A percentile compares a stretch with the other conserved stretches of the same genome.
phyloP scores from a whole-genome alignment of 495 filamentous ascomycete species.

The Cryomyces antarcticus region DNA sequence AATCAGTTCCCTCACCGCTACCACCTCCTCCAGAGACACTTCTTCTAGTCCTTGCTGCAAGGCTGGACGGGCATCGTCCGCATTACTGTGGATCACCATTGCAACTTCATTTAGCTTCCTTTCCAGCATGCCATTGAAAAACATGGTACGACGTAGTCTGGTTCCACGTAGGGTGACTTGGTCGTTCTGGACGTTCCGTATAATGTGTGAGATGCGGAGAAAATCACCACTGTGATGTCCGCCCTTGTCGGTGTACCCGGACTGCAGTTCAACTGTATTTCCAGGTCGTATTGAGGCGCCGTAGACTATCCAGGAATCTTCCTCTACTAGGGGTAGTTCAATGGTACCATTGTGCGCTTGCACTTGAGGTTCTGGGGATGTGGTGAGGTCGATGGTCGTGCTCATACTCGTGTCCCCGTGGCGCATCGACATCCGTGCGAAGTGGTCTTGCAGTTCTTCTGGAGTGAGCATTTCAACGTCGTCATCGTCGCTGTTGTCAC shows the following conservation, averaged over 20 bases:
- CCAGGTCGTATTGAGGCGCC: too few relatives aligned
- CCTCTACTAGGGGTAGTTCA: too few relatives aligned
- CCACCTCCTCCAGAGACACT: slow-evolving; percentile 17
- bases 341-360: too few relatives aligned
- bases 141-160: slow-evolving; percentile 7
- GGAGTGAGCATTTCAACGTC: slow-evolving; percentile 23
- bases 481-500: slow-evolving; percentile 28
- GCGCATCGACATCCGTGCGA: background rate
- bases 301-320: too few relatives aligned
- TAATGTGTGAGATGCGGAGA: slow-evolving; percentile 8
- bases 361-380: too few relatives aligned
- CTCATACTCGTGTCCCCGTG: too few relatives aligned
- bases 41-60: slow-evolving; percentile 26
- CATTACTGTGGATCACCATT: slow-evolving; percentile 24
- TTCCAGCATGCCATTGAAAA: slow-evolving; percentile 2
- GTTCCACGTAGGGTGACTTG: slow-evolving; percentile 7
- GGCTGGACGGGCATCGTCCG: slow-evolving; percentile 19
- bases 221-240: slow-evolving; percentile 9
- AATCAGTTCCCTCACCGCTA: slow-evolving; percentile 21
- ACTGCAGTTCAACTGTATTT: background rate
- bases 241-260: background rate
- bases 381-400: too few relatives aligned
- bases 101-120: slow-evolving; percentile 31
- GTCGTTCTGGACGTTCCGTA: slow-evolving; percentile 2
- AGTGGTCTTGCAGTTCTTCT: background rate